Evolutionary conservation across 1,284 basidiomycete species (phyloP), one percentile per base, ranked within the genome.

Genomic region (Boletus subluridellus): DNA sequence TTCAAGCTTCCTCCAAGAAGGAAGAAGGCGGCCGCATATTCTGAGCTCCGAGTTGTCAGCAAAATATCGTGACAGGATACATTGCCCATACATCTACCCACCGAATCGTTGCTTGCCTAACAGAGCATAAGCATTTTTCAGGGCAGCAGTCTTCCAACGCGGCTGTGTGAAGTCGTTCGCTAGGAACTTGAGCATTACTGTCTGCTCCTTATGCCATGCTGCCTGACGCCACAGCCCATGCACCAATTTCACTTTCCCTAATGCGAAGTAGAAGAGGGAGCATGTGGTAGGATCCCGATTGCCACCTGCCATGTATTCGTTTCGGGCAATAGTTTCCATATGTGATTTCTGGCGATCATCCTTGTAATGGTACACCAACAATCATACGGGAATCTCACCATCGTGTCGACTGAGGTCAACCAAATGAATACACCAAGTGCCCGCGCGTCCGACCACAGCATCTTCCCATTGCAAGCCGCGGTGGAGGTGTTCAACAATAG

Each of bases 11-110:
- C 89, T 2, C 94, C 96, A 0, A 99, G 83, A 58, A 99, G 81
- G 78, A 99, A 99, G 76, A 99, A 99, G 0, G 95, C 94, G 0
- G 95, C 95, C 14, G 97, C 96, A 70, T 98, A 97, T 69, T 94
- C 95, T 95, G 61, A 14, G 45, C 26, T 54, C 30, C 14, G 12
- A 41, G 55, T 59, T 47, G 63, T 62, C 17, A 60, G 64, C 53
- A 49, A 38, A 44, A 32, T 32, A 24, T 50, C 10, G n/a, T 28
- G 3, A 47, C 11, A 42, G 28, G n/a, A 55, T 34, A 46, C 4
- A 38, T 38, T 37, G 5, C 37, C 37, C 15, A 17, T 38, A 38
- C 24, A 42, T 53, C 17, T 42, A 74, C 86, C 59, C 57, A 95
- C 94, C 90, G 68, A 92, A 97, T n/a, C 95, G 85, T 62, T 89